Evolutionary conservation across 768 basidiomycete species (phyloP), one percentile per base, ranked within the genome.

Genomic region (Galerina sulciceps): DNA sequence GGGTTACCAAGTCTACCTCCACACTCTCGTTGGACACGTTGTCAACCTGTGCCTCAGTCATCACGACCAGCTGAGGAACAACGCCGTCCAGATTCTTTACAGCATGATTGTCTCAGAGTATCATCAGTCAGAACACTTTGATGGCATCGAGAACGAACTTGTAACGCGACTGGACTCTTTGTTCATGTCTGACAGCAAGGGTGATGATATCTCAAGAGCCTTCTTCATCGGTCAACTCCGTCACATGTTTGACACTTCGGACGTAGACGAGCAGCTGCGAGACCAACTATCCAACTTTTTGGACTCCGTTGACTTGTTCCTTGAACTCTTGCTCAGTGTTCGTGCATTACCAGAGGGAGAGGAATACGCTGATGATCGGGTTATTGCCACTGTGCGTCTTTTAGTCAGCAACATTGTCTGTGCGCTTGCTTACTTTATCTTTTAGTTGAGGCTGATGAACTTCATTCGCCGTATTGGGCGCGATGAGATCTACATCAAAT

Each of bases 31-130:
- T 26, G 95, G 93, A 42, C 87, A 91, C 55, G 90, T 97, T 49
- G 89, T 99, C 55, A 91, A 93, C 63, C 79, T 98, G 14, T 98
- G 96, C 70, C 79, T 99, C 53, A 97, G 95, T 61, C 93, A 96
- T 65, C 96, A 99, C 69, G 96, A 99, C 68, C 87, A 90, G 67
- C 82, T 97, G 40, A 86, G 96, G 63, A 92, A 84, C 68, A 91
- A 91, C 62, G 96, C 94, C 0, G 94, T 96, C 18, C 87, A 92
- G 65, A 95, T 98, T 56, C 83, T 99, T 18, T 96, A 90, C 74
- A 92, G 90, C 67, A 97, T 99, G 94, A 94, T 99, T 59, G 85
- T 96, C 46, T 89, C 93, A 2, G 93, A 96, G 71, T 95, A 91
- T 71, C 87, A 93, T 56, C 88, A 91, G 58, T 86, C 87, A 11